Base-by-base conservation (phyloP, 2,329 filamentous ascomycete species). In the Dactylonectria macrodidyma region DNA sequence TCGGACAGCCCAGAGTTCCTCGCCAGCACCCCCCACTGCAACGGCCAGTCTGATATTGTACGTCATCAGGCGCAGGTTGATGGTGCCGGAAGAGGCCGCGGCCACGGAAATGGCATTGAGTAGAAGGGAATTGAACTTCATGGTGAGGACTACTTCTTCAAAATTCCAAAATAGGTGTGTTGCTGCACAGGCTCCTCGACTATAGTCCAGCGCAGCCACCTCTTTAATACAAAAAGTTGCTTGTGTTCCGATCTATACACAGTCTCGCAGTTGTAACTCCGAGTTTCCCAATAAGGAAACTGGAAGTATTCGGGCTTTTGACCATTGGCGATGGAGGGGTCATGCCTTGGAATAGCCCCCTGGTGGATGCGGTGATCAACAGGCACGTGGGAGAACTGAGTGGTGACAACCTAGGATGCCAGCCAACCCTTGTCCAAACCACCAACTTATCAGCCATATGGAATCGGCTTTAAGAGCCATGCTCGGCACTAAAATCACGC, bases 21-120 rank as follows among this genome's bases (percentile, higher is more conserved):
- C 90, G 59, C 86, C 85, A 22, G 80, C 78, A 48, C 84, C 82
- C 0, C 85, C 87, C 0, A 72, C 75, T 2, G 79, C 71, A 2
- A 87, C 87, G 9, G 89, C 89, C 73, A 89, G 90, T 22, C 90
- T 88, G 70, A 92, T 87, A 76, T 92, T 92, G 78, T 90, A 87
- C 22, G 88, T 88, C 55, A 92, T 80, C 48, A 92, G 77, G 56
- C 90, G 89, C 50, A 92, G 66, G 44, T 73, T 69, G 24, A 71
- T 62, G 36, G 67, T 51, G 48, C 65, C 54, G 16, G 65, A 46
- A 22, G 72, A 66, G n/a, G 68, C 67, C 1, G 66, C 59, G 7
- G 55, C 64, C 55, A 62, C 65, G n/a, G 67, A 50, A 5, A 63
- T 50, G 19, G 64, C 68, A 47, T 52, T 60, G 22, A 73, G 33